phyloP scores from a whole-genome alignment of 2,329 filamentous ascomycete genomes.

The Rutstroemia sp. region DNA sequence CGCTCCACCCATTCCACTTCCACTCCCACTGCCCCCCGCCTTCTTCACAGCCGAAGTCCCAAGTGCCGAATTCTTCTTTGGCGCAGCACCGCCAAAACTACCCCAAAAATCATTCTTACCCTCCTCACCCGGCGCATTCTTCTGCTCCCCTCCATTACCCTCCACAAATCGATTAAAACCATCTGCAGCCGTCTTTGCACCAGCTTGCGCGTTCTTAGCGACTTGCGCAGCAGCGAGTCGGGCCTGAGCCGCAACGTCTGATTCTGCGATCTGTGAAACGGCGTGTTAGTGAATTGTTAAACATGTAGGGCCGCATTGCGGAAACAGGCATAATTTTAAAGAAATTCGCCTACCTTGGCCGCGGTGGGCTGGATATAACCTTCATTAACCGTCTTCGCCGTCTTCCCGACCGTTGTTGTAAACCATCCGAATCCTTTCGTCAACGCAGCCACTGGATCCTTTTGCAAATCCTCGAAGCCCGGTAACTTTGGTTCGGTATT shows the following conservation, averaged over 20 bases:
- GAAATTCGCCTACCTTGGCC: slow-evolving; percentile 59
- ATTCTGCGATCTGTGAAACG: slow-evolving; percentile 60
- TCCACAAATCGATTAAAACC: slow-evolving; percentile 85
- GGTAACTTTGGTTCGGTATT: slow-evolving; percentile 45
- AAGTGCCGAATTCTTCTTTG: slow-evolving; percentile 15
- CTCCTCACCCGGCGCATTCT: slow-evolving; percentile 42
- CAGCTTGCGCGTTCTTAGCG: slow-evolving; percentile 58
- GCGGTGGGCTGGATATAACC: slow-evolving; percentile 89
- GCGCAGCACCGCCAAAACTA: slow-evolving; percentile 58
- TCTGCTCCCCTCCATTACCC: slow-evolving; percentile 39
- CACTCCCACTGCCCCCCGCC: slow-evolving; percentile 1
- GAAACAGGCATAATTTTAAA: background rate
- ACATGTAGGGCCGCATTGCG: slow-evolving; percentile 7
- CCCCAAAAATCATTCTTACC: slow-evolving; percentile 88
- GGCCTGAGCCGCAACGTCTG: slow-evolving; percentile 65
- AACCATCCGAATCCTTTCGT: slow-evolving; percentile 96
- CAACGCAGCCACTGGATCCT: slow-evolving; percentile 80
- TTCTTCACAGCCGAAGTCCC: slow-evolving; percentile 28
- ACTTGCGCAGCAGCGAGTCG: slow-evolving; percentile 56
- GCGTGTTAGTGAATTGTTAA: slow-evolving; percentile 1
- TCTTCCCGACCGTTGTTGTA: slow-evolving; percentile 77
- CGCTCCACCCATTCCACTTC: slow-evolving; percentile 23
- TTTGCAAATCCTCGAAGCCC: slow-evolving; percentile 80
- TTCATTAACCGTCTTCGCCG: slow-evolving; percentile 85
- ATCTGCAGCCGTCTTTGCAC: slow-evolving; percentile 68